Evolutionary conservation across 345 rosid genomes (phyloP).

Genomic region (Syzygium aromaticum): DNA sequence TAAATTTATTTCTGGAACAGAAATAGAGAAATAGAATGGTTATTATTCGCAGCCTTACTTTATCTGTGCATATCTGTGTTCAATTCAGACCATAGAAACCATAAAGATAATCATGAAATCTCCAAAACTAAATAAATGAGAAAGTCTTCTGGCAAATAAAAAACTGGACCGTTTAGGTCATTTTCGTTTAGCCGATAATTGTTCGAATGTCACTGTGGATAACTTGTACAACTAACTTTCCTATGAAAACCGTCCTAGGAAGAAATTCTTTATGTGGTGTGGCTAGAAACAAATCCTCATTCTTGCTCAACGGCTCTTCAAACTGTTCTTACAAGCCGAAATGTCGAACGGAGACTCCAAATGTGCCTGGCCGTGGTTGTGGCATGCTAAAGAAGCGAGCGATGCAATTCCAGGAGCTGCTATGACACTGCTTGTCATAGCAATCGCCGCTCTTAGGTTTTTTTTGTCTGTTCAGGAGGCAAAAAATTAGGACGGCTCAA

Average conservation of each 20-base stretch:
- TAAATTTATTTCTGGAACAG: too few relatives aligned
- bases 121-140: too few relatives aligned
- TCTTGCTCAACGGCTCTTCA: not conserved
- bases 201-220: too few relatives aligned
- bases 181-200: too few relatives aligned
- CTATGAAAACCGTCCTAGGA: too few relatives aligned
- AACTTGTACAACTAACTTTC: not conserved
- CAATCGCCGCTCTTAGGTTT: not conserved
- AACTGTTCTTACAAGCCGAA: not conserved
- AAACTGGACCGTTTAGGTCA: too few relatives aligned
- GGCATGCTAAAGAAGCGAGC: not conserved
- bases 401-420: not conserved
- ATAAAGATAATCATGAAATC: too few relatives aligned
- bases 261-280: not conserved
- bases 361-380: not conserved
- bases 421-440: not conserved
- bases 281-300: not conserved
- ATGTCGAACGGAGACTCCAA: not conserved
- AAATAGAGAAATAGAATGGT: too few relatives aligned
- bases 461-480: not conserved
- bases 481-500: not conserved
- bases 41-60: too few relatives aligned
- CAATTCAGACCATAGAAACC: too few relatives aligned
- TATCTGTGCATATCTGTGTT: too few relatives aligned
- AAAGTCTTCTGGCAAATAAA: too few relatives aligned